A percentile compares a stretch with the other conserved stretches of the same genome.
These are phyloP conservation scores for Castanea sativa DNA, from an alignment of 306 rosid genomes.

Conservation along the genomic window DNA sequence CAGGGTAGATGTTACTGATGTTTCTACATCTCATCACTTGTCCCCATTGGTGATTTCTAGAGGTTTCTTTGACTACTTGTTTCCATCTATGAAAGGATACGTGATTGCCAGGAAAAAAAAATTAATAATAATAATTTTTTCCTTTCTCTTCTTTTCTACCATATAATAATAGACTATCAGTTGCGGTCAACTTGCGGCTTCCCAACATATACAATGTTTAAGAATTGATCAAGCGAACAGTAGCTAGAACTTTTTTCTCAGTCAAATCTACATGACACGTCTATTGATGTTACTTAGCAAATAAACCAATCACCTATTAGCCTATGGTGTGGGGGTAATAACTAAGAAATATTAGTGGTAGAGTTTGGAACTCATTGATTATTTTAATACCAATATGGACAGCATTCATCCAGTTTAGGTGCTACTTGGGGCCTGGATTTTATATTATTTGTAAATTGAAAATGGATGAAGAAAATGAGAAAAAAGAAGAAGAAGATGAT, in stretches of 20 bases:
- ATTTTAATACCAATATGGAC: not conserved
- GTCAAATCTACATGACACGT: not conserved
- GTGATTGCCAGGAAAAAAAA: not conserved
- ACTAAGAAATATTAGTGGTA: not conserved
- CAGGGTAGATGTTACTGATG: not conserved
- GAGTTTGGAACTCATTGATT: not conserved
- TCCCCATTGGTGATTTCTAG: not conserved
- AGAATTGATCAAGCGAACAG: not conserved
- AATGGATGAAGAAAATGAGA: no score
- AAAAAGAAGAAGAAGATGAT: no score
- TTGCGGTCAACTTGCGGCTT: not conserved
- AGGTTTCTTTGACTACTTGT: no score
- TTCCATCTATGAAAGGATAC: not conserved
- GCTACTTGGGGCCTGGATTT: no score
- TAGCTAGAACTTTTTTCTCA: not conserved
- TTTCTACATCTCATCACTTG: not conserved
- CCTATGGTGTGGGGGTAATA: not conserved
- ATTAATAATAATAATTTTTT: no score
- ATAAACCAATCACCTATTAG: not conserved
- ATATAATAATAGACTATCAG: no score
- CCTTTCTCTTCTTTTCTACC: no score
- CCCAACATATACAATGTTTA: not conserved
- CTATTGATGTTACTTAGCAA: not conserved
- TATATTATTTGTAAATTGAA: no score
- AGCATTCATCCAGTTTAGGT: no score